A percentile compares a stretch with the other conserved stretches of the same genome.
Conservation (phyloP, 2,329 filamentous ascomycete genomes). For the Orbilia brochopaga region DNA sequence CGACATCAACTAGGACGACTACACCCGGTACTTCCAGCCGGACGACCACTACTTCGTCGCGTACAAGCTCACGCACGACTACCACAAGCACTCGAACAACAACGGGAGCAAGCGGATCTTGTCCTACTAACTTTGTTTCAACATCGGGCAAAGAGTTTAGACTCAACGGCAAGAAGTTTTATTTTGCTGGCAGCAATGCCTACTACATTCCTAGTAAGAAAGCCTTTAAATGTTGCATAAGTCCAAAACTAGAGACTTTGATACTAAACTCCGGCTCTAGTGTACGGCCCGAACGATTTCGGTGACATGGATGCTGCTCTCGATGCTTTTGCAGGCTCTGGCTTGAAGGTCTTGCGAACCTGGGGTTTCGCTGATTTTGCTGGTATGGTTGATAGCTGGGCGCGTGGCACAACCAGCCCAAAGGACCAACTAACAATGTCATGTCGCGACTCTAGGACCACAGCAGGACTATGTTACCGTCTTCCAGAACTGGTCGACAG, state of each 20-base stretch:
- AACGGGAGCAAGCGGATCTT: conserved; percentile 34
- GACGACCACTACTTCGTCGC: conserved; percentile 15
- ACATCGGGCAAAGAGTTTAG: conserved; percentile 52
- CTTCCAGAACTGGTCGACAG: conserved; percentile 47
- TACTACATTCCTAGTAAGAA: conserved; percentile 50
- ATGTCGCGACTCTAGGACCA: conserved; percentile 17
- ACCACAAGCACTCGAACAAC: conserved; percentile 18
- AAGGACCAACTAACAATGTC: conserved; percentile 10
- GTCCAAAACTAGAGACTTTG: no score
- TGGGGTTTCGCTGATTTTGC: conserved; percentile 69
- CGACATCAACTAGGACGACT: not conserved
- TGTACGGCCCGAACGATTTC: conserved; percentile 50
- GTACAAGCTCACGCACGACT: conserved; percentile 6
- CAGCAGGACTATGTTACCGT: conserved; percentile 49
- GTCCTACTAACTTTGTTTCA: conserved; percentile 51
- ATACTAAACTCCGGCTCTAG: no score
- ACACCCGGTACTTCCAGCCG: not conserved
- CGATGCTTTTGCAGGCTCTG: conserved; percentile 62
- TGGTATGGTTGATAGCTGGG: conserved; percentile 15
- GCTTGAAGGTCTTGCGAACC: conserved; percentile 66
- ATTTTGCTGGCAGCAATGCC: conserved; percentile 52
- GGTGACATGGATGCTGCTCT: conserved; percentile 65
- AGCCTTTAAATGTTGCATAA: not conserved
- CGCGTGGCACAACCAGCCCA: not conserved
- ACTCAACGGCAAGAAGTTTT: conserved; percentile 53